A percentile compares a stretch with the other conserved stretches of the same genome.
phyloP scores from a whole-genome alignment of 2,329 filamentous ascomycete genomes.

The Trichoderma pleuroti region DNA sequence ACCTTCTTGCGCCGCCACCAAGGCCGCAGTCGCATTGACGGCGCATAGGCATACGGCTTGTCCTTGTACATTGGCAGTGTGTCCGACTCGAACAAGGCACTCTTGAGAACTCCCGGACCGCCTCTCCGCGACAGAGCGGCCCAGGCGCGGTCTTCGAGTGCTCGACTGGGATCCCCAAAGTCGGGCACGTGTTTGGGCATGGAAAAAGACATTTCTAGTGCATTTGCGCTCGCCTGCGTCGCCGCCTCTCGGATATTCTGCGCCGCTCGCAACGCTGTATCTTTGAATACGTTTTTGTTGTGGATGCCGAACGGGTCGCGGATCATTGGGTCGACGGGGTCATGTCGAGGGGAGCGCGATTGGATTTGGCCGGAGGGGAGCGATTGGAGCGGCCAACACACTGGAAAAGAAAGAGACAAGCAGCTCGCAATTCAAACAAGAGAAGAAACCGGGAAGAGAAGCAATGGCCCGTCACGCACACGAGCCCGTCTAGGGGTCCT shows the following conservation, averaged over 20 bases:
- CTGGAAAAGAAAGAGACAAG: background rate
- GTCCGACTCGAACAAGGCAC: slow-evolving; percentile 55
- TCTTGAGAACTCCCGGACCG: slow-evolving; percentile 42
- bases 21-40: slow-evolving; percentile 55
- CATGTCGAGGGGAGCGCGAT: slow-evolving; percentile 26
- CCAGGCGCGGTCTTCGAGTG: slow-evolving; percentile 66
- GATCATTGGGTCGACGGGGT: slow-evolving; percentile 35
- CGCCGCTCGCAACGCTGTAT: slow-evolving; percentile 44
- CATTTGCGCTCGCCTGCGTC: slow-evolving; percentile 47
- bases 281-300: slow-evolving; percentile 45
- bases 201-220: slow-evolving; percentile 61
- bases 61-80: slow-evolving; percentile 95
- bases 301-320: slow-evolving; percentile 46
- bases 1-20: slow-evolving; percentile 63
- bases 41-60: slow-evolving; percentile 77
- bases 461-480: background rate
- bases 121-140: slow-evolving; percentile 42
- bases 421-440: background rate
- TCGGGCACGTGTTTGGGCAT: slow-evolving; percentile 68
- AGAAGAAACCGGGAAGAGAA: background rate
- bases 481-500: slow-evolving; percentile 16
- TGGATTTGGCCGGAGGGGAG: background rate
- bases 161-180: slow-evolving; percentile 62
- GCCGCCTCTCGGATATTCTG: slow-evolving; percentile 45
- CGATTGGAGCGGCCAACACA: background rate